A percentile compares a stretch with the other conserved stretches of the same genome.
phyloP scores from a whole-genome alignment of 345 rosid genomes.

The Populus euphratica region DNA sequence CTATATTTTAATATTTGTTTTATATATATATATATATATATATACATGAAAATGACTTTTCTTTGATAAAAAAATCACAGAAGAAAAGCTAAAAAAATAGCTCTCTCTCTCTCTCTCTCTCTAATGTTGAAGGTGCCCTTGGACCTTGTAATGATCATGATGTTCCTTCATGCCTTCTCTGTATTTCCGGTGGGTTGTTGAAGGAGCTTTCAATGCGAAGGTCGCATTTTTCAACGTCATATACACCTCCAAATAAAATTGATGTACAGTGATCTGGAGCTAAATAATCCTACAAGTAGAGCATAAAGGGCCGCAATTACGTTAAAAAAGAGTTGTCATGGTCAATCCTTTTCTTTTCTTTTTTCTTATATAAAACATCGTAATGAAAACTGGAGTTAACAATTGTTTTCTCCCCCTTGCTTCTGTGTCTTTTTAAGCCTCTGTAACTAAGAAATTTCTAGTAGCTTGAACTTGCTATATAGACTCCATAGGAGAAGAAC shows the following conservation, averaged over 20 bases:
- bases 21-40: too few species aligned
- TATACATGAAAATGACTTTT: too few species aligned
- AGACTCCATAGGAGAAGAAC: background rate
- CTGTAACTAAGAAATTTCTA: background rate
- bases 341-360: background rate
- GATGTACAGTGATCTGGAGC: background rate
- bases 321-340: too few species aligned
- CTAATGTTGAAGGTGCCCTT: too few species aligned
- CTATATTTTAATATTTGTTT: too few species aligned
- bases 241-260: background rate
- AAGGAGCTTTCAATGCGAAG: conserved; percentile 22
- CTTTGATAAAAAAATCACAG: too few species aligned
- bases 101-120: too few species aligned
- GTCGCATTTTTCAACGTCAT: conserved; percentile 39
- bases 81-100: too few species aligned
- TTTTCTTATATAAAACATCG: background rate
- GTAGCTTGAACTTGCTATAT: background rate
- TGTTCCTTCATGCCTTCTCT: conserved; percentile 9
- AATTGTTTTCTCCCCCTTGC: background rate
- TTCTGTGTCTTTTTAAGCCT: background rate
- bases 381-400: too few species aligned
- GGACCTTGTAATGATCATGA: too few species aligned
- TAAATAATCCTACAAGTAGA: too few species aligned
- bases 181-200: conserved; percentile 40
- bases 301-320: too few species aligned